Evolutionary conservation across 257 asterid species (phyloP).

Genomic region (Dorcoceras hygrometricum): DNA sequence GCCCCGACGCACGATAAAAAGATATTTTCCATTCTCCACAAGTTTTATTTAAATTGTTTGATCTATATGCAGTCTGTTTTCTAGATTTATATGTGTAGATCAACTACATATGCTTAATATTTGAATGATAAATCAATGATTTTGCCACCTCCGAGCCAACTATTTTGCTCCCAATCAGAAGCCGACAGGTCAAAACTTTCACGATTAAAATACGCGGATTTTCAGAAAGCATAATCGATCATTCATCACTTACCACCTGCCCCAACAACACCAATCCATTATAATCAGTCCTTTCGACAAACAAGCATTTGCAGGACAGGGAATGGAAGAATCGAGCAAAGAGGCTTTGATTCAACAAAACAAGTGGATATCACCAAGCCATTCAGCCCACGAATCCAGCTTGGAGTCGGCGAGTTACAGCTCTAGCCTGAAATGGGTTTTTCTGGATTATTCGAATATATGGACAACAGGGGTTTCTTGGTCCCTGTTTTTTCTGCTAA

Average conservation of each 20-base stretch:
- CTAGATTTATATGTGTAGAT: no score
- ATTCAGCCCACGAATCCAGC: conserved; percentile 30
- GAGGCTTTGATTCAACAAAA: conserved; percentile 25
- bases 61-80: no score
- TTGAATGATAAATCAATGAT: no score
- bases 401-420: conserved; percentile 47
- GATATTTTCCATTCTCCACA: no score
- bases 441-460: conserved; percentile 62
- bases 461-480: conserved; percentile 80
- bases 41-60: no score
- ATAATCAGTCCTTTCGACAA: neutral
- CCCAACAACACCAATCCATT: neutral
- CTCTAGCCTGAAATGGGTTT: conserved; percentile 68
- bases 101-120: no score
- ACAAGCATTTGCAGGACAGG: neutral
- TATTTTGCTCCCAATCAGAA: neutral
- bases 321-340: conserved; percentile 44
- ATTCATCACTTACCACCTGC: neutral
- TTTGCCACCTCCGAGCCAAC: neutral
- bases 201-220: neutral
- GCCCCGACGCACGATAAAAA: no score
- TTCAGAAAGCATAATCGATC: neutral
- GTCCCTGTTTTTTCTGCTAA: conserved; percentile 69
- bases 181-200: neutral
- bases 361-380: conserved; percentile 22